phyloP scores from a whole-genome alignment of 2,329 filamentous ascomycete genomes.

The Helotiales sp. region DNA sequence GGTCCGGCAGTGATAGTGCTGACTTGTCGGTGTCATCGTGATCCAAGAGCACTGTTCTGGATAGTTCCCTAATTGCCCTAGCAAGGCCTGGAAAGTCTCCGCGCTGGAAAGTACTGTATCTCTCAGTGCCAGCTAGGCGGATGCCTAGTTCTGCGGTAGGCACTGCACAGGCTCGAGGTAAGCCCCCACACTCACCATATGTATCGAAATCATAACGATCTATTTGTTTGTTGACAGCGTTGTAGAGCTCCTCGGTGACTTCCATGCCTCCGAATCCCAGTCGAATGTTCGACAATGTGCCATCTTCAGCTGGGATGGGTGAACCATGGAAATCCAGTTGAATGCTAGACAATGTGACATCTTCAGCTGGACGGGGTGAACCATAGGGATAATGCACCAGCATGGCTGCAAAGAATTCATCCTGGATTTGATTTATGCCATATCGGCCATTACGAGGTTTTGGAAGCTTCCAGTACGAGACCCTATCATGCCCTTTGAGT shows the following conservation, averaged over 20 bases:
- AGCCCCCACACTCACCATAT: neutral
- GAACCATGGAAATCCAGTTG: conserved; percentile 18
- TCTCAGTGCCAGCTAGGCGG: conserved; percentile 1
- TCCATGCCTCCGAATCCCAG: conserved; percentile 33
- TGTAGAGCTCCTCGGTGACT: conserved; percentile 17
- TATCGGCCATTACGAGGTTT: neutral
- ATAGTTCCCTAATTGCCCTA: neutral
- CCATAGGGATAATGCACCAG: conserved; percentile 17
- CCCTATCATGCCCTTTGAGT: neutral
- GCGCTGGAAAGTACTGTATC: neutral
- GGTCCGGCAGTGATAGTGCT: neutral
- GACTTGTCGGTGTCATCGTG: neutral
- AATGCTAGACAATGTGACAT: conserved; percentile 1
- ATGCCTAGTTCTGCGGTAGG: conserved; percentile 1
- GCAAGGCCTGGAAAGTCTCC: neutral
- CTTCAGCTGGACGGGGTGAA: conserved; percentile 2
- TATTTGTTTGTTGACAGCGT: neutral
- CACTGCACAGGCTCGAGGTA: neutral
- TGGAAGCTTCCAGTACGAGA: conserved; percentile 36
- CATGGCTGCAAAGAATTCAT: conserved; percentile 27
- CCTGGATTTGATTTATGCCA: conserved; percentile 34
- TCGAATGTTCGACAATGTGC: conserved; percentile 1
- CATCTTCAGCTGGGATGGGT: neutral
- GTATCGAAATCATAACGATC: neutral
- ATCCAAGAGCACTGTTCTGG: neutral